These are phyloP conservation scores for Leptoxyphium fumago DNA, from an alignment of 2,329 filamentous ascomycete species.

Conservation along the genomic window DNA sequence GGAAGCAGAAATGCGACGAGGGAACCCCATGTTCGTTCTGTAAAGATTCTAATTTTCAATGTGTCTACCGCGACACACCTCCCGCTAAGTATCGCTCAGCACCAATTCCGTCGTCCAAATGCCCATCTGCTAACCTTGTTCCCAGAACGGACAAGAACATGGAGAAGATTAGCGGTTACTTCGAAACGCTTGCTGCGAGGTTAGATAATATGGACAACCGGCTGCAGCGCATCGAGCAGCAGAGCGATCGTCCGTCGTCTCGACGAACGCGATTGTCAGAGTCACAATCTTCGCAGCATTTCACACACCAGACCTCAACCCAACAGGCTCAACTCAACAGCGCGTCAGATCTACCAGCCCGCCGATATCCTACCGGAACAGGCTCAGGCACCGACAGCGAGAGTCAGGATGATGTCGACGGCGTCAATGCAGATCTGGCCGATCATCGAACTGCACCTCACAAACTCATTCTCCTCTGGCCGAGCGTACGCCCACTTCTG, in stretches of 20 bases:
- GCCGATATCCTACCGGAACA: slow-evolving; percentile 1
- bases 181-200: slow-evolving; percentile 19
- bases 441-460: slow-evolving; percentile 88
- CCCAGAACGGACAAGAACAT: slow-evolving; percentile 35
- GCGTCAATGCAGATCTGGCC: slow-evolving; percentile 51
- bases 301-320: not conserved
- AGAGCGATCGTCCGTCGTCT: not conserved
- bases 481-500: slow-evolving; percentile 22
- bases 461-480: slow-evolving; percentile 57
- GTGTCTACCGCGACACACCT: slow-evolving; percentile 79
- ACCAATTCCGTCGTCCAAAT: not conserved
- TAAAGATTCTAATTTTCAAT: slow-evolving; percentile 69
- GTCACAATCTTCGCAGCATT: not conserved
- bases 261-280: not conserved
- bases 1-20: slow-evolving; percentile 89
- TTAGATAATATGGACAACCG: slow-evolving; percentile 13
- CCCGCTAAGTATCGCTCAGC: slow-evolving; percentile 61
- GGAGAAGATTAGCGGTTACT: slow-evolving; percentile 32
- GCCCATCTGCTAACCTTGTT: slow-evolving; percentile 10
- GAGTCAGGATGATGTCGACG: not conserved
- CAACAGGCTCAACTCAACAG: slow-evolving; percentile 6
- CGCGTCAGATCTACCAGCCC: slow-evolving; percentile 11
- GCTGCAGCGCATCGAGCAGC: slow-evolving; percentile 13
- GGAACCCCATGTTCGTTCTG: slow-evolving; percentile 71
- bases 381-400: slow-evolving; percentile 18